Percentiles rank a stretch among this genome's conserved stretches.
These are phyloP conservation scores for Saxophila tyrrhenica DNA, from an alignment of 495 filamentous ascomycete genomes.

Conservation along the genomic window DNA sequence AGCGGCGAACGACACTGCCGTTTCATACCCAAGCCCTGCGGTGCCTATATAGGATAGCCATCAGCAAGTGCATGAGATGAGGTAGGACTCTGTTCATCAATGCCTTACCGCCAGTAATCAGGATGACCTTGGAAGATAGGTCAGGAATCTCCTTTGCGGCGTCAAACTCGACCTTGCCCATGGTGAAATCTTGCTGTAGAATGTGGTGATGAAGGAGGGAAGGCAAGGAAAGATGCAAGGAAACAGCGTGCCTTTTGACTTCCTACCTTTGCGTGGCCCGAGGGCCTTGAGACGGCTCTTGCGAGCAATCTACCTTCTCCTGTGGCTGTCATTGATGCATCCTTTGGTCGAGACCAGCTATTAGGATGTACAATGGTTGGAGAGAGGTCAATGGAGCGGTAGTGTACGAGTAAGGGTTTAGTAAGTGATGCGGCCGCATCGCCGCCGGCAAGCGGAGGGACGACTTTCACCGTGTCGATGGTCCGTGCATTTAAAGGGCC, in stretches of 20 bases:
- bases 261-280: not conserved
- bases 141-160: constrained; percentile 5
- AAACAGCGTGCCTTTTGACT: not conserved
- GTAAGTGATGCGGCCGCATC: too few species aligned
- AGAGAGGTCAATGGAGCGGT: not conserved
- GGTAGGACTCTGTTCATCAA: too few species aligned
- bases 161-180: not conserved
- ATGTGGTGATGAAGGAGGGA: not conserved
- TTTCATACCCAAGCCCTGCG: constrained; percentile 15
- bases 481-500: too few species aligned
- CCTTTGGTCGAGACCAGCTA: not conserved
- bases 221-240: not conserved
- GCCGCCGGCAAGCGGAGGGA: too few species aligned
- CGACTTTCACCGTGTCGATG: too few species aligned
- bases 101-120: constrained; percentile 10
- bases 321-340: not conserved
- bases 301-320: not conserved
- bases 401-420: not conserved
- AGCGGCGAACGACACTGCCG: constrained; percentile 12
- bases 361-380: not conserved
- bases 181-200: not conserved
- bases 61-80: too few species aligned
- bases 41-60: too few species aligned
- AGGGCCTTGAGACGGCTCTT: not conserved
- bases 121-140: constrained; percentile 1